Evolutionary conservation across 1,284 basidiomycete genomes (phyloP).

Genomic region (Ceratobasidium sp.): DNA sequence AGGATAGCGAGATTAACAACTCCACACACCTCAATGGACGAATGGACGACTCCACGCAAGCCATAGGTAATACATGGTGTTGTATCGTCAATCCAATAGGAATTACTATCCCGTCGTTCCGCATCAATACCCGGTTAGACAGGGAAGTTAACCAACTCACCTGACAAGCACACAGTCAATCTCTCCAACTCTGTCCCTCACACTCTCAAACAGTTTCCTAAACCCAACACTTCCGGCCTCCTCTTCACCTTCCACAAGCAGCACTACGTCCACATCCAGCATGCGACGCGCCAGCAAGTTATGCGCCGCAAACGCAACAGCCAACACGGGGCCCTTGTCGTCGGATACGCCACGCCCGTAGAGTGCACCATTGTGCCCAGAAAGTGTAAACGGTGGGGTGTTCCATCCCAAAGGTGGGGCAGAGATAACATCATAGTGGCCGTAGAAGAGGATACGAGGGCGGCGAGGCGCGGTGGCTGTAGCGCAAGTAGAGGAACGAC

Average conservation of each 20-base stretch:
- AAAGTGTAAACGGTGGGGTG: constrained; percentile 84
- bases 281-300: constrained; percentile 75
- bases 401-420: constrained; percentile 79
- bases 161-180: constrained; percentile 88
- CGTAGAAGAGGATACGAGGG: constrained; percentile 85
- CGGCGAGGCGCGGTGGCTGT: constrained; percentile 47
- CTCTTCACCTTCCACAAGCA: constrained; percentile 96
- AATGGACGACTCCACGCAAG: constrained; percentile 90
- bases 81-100: constrained; percentile 95
- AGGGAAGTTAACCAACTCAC: constrained; percentile 49
- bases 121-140: background rate
- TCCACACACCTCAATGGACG: constrained; percentile 67
- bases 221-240: constrained; percentile 92
- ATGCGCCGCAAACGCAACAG: constrained; percentile 88
- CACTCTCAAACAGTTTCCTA: constrained; percentile 53
- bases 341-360: constrained; percentile 93
- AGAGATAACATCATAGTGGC: constrained; percentile 92
- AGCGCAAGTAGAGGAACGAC: constrained; percentile 50
- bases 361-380: constrained; percentile 88
- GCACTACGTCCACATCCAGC: constrained; percentile 86
- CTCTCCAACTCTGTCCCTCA: constrained; percentile 75
- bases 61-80: constrained; percentile 97
- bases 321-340: constrained; percentile 93
- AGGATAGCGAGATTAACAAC: constrained; percentile 43
- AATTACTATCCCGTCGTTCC: constrained; percentile 67